Evolutionary conservation across 2,329 filamentous ascomycete species (phyloP), one percentile per base, ranked within the genome.

Genomic region (Cordyceps cicadae): DNA sequence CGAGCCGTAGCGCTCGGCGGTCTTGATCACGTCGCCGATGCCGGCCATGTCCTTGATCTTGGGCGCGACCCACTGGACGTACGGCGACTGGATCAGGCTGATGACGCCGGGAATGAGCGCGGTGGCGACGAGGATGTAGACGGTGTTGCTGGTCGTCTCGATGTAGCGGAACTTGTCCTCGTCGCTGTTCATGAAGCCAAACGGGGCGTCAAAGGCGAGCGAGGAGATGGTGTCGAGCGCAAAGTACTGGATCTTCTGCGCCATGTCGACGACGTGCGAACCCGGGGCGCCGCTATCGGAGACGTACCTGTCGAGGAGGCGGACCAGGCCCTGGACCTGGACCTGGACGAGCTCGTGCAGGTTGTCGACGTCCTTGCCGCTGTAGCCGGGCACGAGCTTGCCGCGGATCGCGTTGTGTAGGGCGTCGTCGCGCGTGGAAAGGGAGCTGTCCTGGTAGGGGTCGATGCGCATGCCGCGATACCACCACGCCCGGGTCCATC

Each of bases 161-260:
- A 80, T 76, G 66, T 79, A 81, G 48, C 70, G 72, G 60, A 76
- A 76, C 1, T 75, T 67, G 62, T 83, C 80, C 6, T 69, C 65
- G 66, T 83, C 77, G 17, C 71, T 63, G 7, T 74, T 71, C 4
- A 81, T 67, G 64, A 77, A 80, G 11, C 79, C 78, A 55, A 82
- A 79, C 4, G 74, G 69, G 52, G 75, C 67, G 48, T 81, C 81
- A 32, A 83, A 78, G 0, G 77, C 79, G 14, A 85, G 66, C 3
- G 75, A 73, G 26, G 75, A 79, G 62, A 85, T 81, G 45, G 83
- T 78, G 63, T 85, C 81, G 3, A 84, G 70, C 0, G 81, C 82
- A 51, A 83, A 77, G 70, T 75, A 83, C 59, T 81, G 78, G 2
- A 78, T 74, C 58, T 80, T 79, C 37, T 71, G 71, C 5, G 77